Conservation (phyloP, 2,329 filamentous ascomycete genomes). For the Nannizzia gypsea region DNA sequence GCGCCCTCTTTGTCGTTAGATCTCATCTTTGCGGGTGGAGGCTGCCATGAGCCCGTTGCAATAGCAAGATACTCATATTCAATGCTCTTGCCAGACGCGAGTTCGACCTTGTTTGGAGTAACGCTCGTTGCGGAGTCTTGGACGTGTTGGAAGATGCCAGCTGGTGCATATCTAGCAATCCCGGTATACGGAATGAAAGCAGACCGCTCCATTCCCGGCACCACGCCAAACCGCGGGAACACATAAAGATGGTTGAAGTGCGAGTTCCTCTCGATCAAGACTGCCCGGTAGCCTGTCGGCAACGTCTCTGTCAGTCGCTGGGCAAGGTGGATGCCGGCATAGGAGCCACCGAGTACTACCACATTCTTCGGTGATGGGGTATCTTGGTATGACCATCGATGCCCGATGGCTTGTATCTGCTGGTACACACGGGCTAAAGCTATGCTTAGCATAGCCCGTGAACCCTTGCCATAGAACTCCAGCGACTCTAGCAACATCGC, state of each 20-base stretch:
- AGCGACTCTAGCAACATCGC: background rate
- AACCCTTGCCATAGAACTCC: background rate
- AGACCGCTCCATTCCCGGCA: background rate
- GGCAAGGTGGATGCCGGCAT: background rate
- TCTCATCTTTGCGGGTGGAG: background rate
- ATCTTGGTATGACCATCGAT: background rate
- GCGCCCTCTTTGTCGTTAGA: background rate
- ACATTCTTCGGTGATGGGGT: background rate
- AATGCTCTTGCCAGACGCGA: background rate
- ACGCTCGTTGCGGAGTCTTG: background rate
- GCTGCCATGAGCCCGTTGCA: background rate
- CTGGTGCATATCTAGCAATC: background rate
- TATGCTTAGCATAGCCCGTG: background rate
- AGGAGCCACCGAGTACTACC: background rate
- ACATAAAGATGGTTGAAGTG: background rate
- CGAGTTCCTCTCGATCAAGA: background rate
- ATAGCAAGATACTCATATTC: background rate
- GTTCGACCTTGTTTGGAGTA: background rate
- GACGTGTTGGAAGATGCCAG: background rate
- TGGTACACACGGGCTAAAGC: background rate
- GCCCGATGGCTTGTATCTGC: background rate
- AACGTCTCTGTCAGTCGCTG: background rate
- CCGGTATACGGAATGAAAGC: background rate
- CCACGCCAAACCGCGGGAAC: background rate
- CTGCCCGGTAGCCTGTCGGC: background rate